Evolutionary conservation across 1,284 basidiomycete species (phyloP), one percentile per base, ranked within the genome.

Genomic region (Cryptococcus sp.): DNA sequence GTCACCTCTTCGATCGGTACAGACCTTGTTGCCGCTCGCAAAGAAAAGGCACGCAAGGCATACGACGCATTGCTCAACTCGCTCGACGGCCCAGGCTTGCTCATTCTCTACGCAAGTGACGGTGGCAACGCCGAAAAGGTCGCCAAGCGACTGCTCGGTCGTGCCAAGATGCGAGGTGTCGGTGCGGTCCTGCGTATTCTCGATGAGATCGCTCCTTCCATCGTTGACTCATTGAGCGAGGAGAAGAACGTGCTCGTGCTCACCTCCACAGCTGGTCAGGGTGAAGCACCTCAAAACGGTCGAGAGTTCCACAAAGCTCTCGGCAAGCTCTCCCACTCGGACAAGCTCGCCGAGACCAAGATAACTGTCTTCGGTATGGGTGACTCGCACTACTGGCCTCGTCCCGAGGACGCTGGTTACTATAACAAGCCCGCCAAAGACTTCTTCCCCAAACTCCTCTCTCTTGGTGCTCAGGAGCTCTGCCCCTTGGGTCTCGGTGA

Each of bases 321-420:
- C 63, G 88, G 88, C 72, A 87, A 87, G 50, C 84, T 88, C 35
- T 77, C 83, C 19, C 81, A 83, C 10, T 56, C 66, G 42, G 62
- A 64, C 27, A 54, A 88, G 56, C 80, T 78, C 45, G 72, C 70
- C 56, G 86, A 86, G 60, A 80, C 93, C 64, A 87, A 86, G 70
- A 90, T 86, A 75, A 80, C 88, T 57, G 93, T 99, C 56, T 97
- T 99, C 69, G 94, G 84, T 53, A 90, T 99, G 87, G 95, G 95
- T 66, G 95, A 99, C 80, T 94, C 90, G 75, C 94, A 97, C 81
- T 99, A 99, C 82, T 99, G 95, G 95, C 96, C 96, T 19, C 86
- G 96, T 50, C 85, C 91, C 23, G 94, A 98, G 79, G 95, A 99
- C 74, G 89, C 89, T 31, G 89, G 93, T 72, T 99, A 93, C 80